A percentile compares a stretch with the other conserved stretches of the same genome.
Evolutionary conservation across 768 basidiomycete genomes (phyloP).

Genomic region (Lepiota venenata): DNA sequence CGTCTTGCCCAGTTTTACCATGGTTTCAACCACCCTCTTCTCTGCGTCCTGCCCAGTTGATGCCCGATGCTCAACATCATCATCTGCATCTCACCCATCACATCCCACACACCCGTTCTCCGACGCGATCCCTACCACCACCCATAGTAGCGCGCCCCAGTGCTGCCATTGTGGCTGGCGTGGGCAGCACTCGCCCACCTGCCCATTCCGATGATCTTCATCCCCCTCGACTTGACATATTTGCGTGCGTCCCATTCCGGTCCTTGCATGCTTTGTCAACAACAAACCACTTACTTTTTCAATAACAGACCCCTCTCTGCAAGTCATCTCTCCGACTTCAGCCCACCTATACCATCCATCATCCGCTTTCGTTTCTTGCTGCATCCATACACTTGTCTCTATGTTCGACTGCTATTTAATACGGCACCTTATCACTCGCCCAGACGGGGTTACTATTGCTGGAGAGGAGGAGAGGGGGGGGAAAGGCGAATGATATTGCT

Average conservation of each 20-base stretch:
- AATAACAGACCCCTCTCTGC: background rate
- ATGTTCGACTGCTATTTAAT: conserved; percentile 12
- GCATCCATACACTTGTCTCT: conserved; percentile 12
- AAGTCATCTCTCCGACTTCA: background rate
- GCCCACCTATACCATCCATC: conserved; percentile 9
- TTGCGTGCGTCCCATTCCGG: background rate
- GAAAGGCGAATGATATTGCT: conserved; percentile 3
- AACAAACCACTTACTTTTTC: conserved; percentile 5
- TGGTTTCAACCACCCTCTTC: conserved; percentile 21
- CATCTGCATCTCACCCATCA: conserved; percentile 16
- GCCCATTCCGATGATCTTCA: conserved; percentile 50
- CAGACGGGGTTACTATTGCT: conserved; percentile 15
- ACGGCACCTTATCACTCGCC: conserved; percentile 14
- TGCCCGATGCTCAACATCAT: conserved; percentile 17
- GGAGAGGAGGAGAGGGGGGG: conserved; percentile 11
- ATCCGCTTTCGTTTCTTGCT: conserved; percentile 10
- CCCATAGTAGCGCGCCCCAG: conserved; percentile 58
- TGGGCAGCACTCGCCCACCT: conserved; percentile 53
- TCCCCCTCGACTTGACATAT: background rate
- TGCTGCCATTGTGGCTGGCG: conserved; percentile 80
- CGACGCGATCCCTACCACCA: conserved; percentile 23
- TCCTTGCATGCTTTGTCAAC: background rate
- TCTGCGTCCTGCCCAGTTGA: conserved; percentile 15
- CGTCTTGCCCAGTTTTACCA: conserved; percentile 15
- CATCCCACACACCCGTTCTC: conserved; percentile 20